A percentile compares a stretch with the other conserved stretches of the same genome.
These are phyloP conservation scores for Sugiyamaella japonica DNA, from an alignment of 1,139 yeast species.

Conservation along the genomic window DNA sequence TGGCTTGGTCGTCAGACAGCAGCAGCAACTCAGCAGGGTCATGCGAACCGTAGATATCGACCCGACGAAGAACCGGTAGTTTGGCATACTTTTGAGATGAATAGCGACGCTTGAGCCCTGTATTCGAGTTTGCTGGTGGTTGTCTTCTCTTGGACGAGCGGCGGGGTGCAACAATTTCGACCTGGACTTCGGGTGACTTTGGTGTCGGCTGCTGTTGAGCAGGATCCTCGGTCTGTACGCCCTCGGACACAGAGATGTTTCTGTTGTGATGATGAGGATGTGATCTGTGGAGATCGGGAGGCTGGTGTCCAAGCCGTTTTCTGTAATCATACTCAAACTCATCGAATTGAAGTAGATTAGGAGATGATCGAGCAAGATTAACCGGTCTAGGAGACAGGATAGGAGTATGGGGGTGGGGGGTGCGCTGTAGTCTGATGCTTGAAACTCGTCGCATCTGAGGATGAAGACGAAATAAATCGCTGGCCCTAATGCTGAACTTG, in stretches of 20 bases:
- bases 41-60: conserved; percentile 29
- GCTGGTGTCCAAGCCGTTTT: conserved; percentile 1
- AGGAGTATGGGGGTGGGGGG: conserved; percentile 1
- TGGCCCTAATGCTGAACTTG: conserved; percentile 24
- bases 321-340: conserved; percentile 27
- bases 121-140: conserved; percentile 7
- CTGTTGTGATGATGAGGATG: not conserved
- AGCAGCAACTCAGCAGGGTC: conserved; percentile 23
- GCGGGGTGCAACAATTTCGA: conserved; percentile 15
- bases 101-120: conserved; percentile 1
- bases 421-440: not conserved
- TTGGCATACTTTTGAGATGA: conserved; percentile 2
- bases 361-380: conserved; percentile 11
- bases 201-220: not conserved
- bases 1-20: not conserved
- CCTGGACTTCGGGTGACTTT: not conserved
- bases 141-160: conserved; percentile 15
- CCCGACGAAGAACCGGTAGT: conserved; percentile 28
- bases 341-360: conserved; percentile 19
- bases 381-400: conserved; percentile 18
- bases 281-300: conserved; percentile 5
- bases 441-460: conserved; percentile 13
- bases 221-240: conserved; percentile 4
- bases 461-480: conserved; percentile 14
- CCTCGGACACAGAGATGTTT: conserved; percentile 4